phyloP scores from a whole-genome alignment of 257 asterid species.

The Haberlea rhodopensis region DNA sequence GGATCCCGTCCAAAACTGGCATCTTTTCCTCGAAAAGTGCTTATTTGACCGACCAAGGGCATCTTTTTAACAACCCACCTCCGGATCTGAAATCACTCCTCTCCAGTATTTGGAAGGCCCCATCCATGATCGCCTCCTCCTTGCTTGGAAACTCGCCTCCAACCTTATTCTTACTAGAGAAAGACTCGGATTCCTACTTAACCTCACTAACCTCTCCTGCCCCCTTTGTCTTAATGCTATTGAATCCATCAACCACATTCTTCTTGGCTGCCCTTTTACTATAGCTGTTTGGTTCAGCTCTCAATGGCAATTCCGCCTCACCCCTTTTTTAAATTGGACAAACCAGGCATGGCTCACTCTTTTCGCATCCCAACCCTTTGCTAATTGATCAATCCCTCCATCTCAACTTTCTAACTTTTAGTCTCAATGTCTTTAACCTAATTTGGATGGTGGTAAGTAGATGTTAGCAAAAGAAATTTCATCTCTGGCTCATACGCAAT shows the following conservation, averaged over 20 bases:
- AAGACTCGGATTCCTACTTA: background rate
- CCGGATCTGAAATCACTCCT: too few relatives aligned
- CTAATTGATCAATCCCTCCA: too few relatives aligned
- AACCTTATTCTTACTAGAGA: background rate
- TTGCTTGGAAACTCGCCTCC: background rate
- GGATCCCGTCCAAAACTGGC: background rate
- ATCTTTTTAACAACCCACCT: background rate
- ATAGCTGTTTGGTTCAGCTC: background rate
- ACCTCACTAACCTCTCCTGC: background rate
- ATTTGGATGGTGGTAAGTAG: too few relatives aligned
- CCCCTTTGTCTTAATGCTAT: background rate
- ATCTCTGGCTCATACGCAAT: too few relatives aligned
- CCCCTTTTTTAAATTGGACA: background rate
- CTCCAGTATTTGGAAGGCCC: background rate
- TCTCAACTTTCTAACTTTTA: too few relatives aligned
- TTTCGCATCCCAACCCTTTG: too few relatives aligned
- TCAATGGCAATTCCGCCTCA: background rate
- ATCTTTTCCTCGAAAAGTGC: background rate
- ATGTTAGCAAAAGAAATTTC: too few relatives aligned
- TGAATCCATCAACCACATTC: background rate
- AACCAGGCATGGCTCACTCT: background rate
- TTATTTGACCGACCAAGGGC: background rate
- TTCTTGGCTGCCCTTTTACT: background rate
- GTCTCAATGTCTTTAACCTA: too few relatives aligned
- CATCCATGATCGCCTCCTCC: background rate